Percentiles rank a stretch among this genome's conserved stretches.
These are phyloP conservation scores for Bipolaris gigantea DNA, from an alignment of 2,329 filamentous ascomycete species.

Conservation along the genomic window DNA sequence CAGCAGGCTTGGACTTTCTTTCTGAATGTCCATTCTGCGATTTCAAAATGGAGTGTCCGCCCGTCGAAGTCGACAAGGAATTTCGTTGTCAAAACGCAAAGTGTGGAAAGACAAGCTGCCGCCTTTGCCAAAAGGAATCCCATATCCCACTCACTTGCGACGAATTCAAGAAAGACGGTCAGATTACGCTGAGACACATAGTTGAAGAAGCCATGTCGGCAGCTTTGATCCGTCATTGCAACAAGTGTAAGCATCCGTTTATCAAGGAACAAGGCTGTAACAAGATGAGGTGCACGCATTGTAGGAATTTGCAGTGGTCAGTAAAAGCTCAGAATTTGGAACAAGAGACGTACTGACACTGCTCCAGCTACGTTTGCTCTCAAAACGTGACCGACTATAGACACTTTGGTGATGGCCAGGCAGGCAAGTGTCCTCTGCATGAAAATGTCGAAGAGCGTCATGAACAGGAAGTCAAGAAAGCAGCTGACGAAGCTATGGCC, in stretches of 20 bases:
- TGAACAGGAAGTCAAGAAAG: constrained; percentile 62
- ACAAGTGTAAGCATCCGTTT: constrained; percentile 71
- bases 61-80: constrained; percentile 68
- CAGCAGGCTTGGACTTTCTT: constrained; percentile 71
- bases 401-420: constrained; percentile 65
- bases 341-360: constrained; percentile 4
- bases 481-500: constrained; percentile 61
- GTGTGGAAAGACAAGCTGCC: constrained; percentile 59
- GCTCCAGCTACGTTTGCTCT: constrained; percentile 69
- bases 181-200: constrained; percentile 62
- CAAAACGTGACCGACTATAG: constrained; percentile 63
- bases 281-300: constrained; percentile 75
- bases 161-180: constrained; percentile 63
- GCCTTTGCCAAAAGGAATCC: constrained; percentile 65
- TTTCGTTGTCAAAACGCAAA: constrained; percentile 70
- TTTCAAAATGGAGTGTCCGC: constrained; percentile 72
- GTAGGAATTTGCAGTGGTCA: constrained; percentile 58
- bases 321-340: constrained; percentile 6
- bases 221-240: constrained; percentile 76
- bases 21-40: constrained; percentile 81
- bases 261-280: constrained; percentile 81
- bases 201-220: constrained; percentile 85
- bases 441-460: constrained; percentile 65
- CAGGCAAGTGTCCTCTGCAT: constrained; percentile 65
- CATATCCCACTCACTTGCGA: constrained; percentile 75